Evolutionary conservation across 2,329 filamentous ascomycete species (phyloP).

Genomic region (Helotiales sp.): DNA sequence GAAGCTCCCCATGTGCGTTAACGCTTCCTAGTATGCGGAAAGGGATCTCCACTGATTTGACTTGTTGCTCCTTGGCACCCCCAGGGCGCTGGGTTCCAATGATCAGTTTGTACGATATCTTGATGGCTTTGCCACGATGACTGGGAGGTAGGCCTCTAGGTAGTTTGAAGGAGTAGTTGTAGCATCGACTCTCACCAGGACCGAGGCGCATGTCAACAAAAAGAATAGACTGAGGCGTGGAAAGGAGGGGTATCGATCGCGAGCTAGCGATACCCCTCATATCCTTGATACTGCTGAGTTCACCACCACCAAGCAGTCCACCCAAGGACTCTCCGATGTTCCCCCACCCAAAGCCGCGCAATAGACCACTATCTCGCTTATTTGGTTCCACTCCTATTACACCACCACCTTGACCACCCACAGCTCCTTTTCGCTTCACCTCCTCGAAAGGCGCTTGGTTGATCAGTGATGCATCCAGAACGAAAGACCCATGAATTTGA

Average conservation of each 20-base stretch:
- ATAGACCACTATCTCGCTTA: constrained; percentile 75
- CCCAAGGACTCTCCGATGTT: constrained; percentile 85
- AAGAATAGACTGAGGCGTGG: constrained; percentile 90
- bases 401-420: constrained; percentile 83
- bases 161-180: constrained; percentile 81
- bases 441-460: constrained; percentile 90
- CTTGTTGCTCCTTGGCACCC: constrained; percentile 74
- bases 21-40: constrained; percentile 94
- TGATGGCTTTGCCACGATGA: constrained; percentile 89
- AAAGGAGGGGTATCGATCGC: constrained; percentile 86
- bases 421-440: constrained; percentile 90
- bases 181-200: constrained; percentile 86
- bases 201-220: constrained; percentile 89
- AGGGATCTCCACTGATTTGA: constrained; percentile 88
- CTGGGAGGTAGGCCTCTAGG: constrained; percentile 88
- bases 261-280: constrained; percentile 88
- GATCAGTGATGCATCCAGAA: constrained; percentile 85
- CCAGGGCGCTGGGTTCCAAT: constrained; percentile 89
- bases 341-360: constrained; percentile 85
- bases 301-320: constrained; percentile 80
- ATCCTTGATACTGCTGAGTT: constrained; percentile 91
- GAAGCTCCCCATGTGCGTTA: constrained; percentile 81
- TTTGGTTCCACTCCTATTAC: constrained; percentile 76
- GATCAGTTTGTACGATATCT: constrained; percentile 86
- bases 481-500: constrained; percentile 90